phyloP scores from a whole-genome alignment of 2,329 filamentous ascomycete species.

The Pseudogymnoascus sp. region DNA sequence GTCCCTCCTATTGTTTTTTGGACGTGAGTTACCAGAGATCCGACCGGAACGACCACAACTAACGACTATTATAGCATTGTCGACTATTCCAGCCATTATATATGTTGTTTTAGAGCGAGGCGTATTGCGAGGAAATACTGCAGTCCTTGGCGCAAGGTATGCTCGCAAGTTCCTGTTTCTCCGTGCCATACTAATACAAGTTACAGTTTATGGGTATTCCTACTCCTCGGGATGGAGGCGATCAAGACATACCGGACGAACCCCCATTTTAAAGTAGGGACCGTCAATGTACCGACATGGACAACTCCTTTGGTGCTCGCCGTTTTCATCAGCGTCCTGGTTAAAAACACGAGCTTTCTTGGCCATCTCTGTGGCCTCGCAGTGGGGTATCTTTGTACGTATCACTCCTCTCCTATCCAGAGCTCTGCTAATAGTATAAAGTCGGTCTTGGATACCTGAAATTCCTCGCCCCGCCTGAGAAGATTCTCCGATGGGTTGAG shows the following conservation, averaged over 20 bases:
- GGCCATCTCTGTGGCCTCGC: slow-evolving; percentile 80
- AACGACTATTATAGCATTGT: slow-evolving; percentile 51
- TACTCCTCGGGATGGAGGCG: slow-evolving; percentile 76
- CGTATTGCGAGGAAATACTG: slow-evolving; percentile 63
- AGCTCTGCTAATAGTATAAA: slow-evolving; percentile 32
- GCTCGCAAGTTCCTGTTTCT: slow-evolving; percentile 20
- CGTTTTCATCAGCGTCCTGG: slow-evolving; percentile 66
- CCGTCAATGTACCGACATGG: slow-evolving; percentile 79
- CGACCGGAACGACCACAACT: slow-evolving; percentile 16
- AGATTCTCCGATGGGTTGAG: slow-evolving; percentile 81
- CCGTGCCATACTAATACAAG: slow-evolving; percentile 21
- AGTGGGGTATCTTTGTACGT: slow-evolving; percentile 80
- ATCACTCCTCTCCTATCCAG: neutral
- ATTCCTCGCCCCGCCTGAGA: slow-evolving; percentile 83
- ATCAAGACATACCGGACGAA: slow-evolving; percentile 79
- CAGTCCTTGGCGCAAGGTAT: slow-evolving; percentile 78
- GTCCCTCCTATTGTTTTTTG: slow-evolving; percentile 80
- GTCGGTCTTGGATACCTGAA: slow-evolving; percentile 84
- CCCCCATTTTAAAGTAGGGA: slow-evolving; percentile 63
- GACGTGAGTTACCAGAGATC: slow-evolving; percentile 56
- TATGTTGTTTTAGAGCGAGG: slow-evolving; percentile 75
- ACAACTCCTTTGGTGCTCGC: slow-evolving; percentile 74
- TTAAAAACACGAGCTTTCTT: slow-evolving; percentile 75
- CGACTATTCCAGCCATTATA: slow-evolving; percentile 71
- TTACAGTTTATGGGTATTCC: slow-evolving; percentile 81